phyloP scores from a whole-genome alignment of 768 basidiomycete species.

The Boletus huronensis region DNA sequence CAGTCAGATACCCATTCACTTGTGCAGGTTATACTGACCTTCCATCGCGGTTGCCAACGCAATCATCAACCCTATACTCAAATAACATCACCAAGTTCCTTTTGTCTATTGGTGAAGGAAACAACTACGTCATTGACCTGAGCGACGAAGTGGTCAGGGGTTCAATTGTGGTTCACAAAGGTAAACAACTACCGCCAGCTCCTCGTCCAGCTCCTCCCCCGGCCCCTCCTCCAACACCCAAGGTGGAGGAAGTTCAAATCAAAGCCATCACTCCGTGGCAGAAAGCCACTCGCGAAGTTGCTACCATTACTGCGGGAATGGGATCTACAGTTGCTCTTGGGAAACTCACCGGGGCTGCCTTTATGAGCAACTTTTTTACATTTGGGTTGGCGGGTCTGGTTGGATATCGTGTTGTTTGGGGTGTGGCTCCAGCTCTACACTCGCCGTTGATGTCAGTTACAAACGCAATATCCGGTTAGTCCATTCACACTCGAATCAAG shows the following conservation, averaged over 20 bases:
- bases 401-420: slow-evolving; percentile 88
- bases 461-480: slow-evolving; percentile 78
- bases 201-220: slow-evolving; percentile 70
- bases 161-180: slow-evolving; percentile 69
- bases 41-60: slow-evolving; percentile 84
- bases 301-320: slow-evolving; percentile 72
- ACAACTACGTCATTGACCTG: slow-evolving; percentile 63
- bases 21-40: slow-evolving; percentile 74
- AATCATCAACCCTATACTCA: slow-evolving; percentile 85
- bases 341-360: slow-evolving; percentile 73
- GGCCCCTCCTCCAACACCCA: slow-evolving; percentile 48
- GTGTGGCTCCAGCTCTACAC: slow-evolving; percentile 82
- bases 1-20: background rate
- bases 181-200: slow-evolving; percentile 59
- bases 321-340: slow-evolving; percentile 69
- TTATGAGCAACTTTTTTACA: slow-evolving; percentile 88
- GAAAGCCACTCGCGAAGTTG: slow-evolving; percentile 72
- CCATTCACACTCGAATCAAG: slow-evolving; percentile 6
- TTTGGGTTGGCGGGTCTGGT: slow-evolving; percentile 85
- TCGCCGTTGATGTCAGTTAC: slow-evolving; percentile 91
- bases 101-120: slow-evolving; percentile 67
- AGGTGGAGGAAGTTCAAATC: slow-evolving; percentile 41
- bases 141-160: slow-evolving; percentile 84
- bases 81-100: slow-evolving; percentile 91
- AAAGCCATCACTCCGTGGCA: slow-evolving; percentile 82